Conservation (phyloP, 768 basidiomycete species). For the Panus rudis region DNA sequence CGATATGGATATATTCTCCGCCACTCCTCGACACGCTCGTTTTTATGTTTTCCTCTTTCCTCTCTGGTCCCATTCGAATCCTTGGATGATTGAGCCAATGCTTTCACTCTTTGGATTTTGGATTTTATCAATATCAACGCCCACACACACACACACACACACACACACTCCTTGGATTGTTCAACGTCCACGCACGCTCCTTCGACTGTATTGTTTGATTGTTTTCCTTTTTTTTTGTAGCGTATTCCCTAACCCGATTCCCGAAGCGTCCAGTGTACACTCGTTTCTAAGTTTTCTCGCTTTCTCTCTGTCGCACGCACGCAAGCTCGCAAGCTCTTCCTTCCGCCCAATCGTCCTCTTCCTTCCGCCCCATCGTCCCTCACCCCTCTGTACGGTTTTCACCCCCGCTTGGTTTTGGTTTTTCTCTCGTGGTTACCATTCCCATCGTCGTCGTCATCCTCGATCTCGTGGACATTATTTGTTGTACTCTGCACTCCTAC, state of each 20-base stretch:
- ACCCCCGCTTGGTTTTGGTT: too few relatives aligned
- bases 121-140: too few relatives aligned
- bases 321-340: too few relatives aligned
- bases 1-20: background rate
- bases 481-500: too few relatives aligned
- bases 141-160: too few relatives aligned
- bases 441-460: too few relatives aligned
- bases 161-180: background rate
- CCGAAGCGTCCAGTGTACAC: background rate
- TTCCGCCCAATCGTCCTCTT: too few relatives aligned
- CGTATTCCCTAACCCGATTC: background rate
- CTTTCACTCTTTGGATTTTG: background rate
- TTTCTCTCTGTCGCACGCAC: background rate
- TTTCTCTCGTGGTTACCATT: too few relatives aligned
- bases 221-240: background rate
- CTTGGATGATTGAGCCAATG: too few relatives aligned
- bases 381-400: too few relatives aligned
- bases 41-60: background rate
- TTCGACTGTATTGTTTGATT: background rate
- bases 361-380: too few relatives aligned
- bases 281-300: background rate
- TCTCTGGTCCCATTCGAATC: background rate
- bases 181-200: background rate
- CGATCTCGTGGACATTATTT: too few relatives aligned
- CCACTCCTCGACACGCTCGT: background rate